phyloP scores from a whole-genome alignment of 768 basidiomycete species.

The Tylopilus rubrobrunneus region DNA sequence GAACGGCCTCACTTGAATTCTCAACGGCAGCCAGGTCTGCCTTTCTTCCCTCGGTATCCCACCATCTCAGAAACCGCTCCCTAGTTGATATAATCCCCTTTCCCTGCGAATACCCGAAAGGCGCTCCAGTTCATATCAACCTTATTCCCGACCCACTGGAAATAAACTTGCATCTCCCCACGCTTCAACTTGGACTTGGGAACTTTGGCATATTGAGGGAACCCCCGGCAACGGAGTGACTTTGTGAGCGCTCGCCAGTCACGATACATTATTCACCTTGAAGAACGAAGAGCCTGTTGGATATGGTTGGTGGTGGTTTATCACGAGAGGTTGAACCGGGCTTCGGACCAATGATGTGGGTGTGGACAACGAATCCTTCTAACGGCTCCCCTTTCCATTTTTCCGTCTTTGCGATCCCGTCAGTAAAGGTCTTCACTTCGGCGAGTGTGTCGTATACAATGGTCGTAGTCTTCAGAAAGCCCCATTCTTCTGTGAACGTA shows the following conservation, averaged over 20 bases:
- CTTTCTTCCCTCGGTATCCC: slow-evolving; percentile 47
- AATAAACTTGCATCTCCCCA: slow-evolving; percentile 74
- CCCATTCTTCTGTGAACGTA: too few relatives aligned
- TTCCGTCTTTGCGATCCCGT: too few relatives aligned
- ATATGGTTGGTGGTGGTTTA: slow-evolving; percentile 81
- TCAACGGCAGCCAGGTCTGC: slow-evolving; percentile 27
- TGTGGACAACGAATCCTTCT: too few relatives aligned
- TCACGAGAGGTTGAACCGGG: too few relatives aligned
- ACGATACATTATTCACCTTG: slow-evolving; percentile 98
- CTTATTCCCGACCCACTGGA: slow-evolving; percentile 78
- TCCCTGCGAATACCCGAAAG: slow-evolving; percentile 65
- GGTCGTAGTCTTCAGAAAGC: too few relatives aligned
- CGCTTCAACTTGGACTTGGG: slow-evolving; percentile 68
- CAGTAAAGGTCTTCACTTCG: too few relatives aligned
- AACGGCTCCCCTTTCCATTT: too few relatives aligned
- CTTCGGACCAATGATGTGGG: too few relatives aligned
- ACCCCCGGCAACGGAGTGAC: slow-evolving; percentile 49
- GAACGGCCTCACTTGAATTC: slow-evolving; percentile 14
- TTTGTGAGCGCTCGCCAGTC: slow-evolving; percentile 96
- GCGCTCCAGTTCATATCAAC: slow-evolving; percentile 55
- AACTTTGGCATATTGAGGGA: slow-evolving; percentile 35
- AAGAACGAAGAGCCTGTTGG: slow-evolving; percentile 83
- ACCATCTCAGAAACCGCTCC: too few relatives aligned
- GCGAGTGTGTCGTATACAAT: too few relatives aligned
- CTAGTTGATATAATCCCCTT: slow-evolving; percentile 86